Evolutionary conservation across 2,329 filamentous ascomycete species (phyloP).

Genomic region (Emergomyces orientalis): DNA sequence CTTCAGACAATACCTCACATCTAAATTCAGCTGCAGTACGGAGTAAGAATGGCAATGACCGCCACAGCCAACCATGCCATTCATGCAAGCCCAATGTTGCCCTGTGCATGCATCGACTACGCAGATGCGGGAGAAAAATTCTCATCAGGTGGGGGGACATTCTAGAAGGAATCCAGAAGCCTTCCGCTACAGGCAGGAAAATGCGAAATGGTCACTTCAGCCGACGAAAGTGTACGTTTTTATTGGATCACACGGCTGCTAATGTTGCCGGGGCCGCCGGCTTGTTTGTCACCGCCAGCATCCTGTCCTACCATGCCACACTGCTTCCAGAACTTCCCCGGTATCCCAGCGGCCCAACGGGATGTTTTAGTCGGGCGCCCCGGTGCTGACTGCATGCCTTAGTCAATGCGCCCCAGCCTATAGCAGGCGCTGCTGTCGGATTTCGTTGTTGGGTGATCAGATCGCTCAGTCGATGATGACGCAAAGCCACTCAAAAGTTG

Average conservation of each 20-base stretch:
- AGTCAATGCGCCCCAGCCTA: neutral
- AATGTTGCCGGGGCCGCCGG: neutral
- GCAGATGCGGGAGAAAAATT: neutral
- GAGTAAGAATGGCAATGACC: neutral
- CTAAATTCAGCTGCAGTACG: neutral
- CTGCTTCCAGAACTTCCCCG: neutral
- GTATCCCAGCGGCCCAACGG: neutral
- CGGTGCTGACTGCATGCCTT: slow-evolving; percentile 4
- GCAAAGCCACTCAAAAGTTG: neutral
- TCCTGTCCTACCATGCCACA: neutral
- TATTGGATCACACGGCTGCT: neutral
- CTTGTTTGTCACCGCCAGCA: neutral
- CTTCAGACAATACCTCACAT: neutral
- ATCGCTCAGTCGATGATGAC: neutral
- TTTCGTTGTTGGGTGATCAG: neutral
- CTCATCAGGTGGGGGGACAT: neutral
- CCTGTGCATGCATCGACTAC: neutral
- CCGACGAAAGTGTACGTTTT: neutral
- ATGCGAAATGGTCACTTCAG: neutral
- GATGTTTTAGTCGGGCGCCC: neutral
- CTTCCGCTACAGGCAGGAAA: neutral
- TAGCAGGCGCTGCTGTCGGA: neutral
- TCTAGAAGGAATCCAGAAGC: slow-evolving; percentile 9
- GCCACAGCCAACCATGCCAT: neutral
- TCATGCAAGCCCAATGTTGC: slow-evolving; percentile 5